These are phyloP conservation scores for Fusarium drepaniforme DNA, from an alignment of 2,329 filamentous ascomycete genomes.

Conservation along the genomic window DNA sequence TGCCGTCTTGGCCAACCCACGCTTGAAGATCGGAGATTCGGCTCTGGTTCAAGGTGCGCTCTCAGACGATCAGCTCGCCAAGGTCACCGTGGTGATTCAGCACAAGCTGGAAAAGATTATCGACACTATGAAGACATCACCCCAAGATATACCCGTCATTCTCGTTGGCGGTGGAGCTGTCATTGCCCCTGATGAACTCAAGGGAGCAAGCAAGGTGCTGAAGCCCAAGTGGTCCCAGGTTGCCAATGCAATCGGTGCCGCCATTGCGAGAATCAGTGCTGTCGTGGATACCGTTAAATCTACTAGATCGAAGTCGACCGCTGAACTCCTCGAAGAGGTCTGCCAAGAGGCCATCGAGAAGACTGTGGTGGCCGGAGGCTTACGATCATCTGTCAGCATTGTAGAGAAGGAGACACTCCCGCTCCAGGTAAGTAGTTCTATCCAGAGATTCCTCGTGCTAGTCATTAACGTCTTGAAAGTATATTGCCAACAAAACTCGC, in stretches of 20 bases:
- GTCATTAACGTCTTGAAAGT: constrained; percentile 48
- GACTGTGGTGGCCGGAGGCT: constrained; percentile 60
- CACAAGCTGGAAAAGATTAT: constrained; percentile 67
- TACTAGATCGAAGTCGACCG: constrained; percentile 55
- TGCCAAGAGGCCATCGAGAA: constrained; percentile 57
- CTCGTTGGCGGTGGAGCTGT: constrained; percentile 74
- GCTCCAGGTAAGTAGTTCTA: constrained; percentile 55
- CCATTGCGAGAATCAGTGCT: constrained; percentile 70
- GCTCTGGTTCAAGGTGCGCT: constrained; percentile 49
- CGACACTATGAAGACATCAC: constrained; percentile 73
- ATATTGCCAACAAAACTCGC: constrained; percentile 64
- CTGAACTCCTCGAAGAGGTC: constrained; percentile 54
- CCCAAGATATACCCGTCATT: constrained; percentile 68
- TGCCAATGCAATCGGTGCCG: constrained; percentile 75
- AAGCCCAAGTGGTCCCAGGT: constrained; percentile 69
- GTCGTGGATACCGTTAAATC: constrained; percentile 64
- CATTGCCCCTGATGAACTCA: constrained; percentile 66
- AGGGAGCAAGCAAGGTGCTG: constrained; percentile 67
- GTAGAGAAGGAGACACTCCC: constrained; percentile 67
- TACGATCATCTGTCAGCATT: constrained; percentile 57
- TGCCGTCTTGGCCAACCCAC: constrained; percentile 51
- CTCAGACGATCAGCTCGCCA: constrained; percentile 48
- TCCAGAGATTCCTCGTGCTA: too few species aligned
- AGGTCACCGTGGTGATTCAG: constrained; percentile 57
- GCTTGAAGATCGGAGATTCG: constrained; percentile 57